Evolutionary conservation across 345 rosid species (phyloP).

Genomic region (Gossypium anomalum): DNA sequence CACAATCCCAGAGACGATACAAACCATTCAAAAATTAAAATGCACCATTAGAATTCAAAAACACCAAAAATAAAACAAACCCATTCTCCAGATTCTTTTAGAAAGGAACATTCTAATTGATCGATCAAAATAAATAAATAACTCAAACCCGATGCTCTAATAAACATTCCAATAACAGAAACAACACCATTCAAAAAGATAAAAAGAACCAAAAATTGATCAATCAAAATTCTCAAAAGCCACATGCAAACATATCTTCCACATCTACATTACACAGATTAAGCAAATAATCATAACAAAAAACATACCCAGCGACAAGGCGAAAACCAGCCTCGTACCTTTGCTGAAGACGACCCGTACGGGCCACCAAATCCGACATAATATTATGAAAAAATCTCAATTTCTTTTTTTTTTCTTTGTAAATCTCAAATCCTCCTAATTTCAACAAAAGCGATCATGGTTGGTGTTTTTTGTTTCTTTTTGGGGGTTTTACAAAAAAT

Average conservation of each 20-base stretch:
- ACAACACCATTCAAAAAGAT: not conserved
- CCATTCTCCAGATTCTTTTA: not conserved
- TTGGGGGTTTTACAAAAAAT: conserved; percentile 2
- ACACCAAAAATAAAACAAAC: not conserved
- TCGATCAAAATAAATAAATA: not conserved
- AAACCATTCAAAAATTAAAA: not conserved
- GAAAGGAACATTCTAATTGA: not conserved
- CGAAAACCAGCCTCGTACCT: conserved; percentile 88
- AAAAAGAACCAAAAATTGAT: not conserved
- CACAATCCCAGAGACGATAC: not conserved
- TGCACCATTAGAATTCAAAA: not conserved
- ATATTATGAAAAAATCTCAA: not conserved
- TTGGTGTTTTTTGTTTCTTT: not conserved
- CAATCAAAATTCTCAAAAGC: not conserved
- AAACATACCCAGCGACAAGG: conserved; percentile 87
- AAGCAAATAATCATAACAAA: not conserved
- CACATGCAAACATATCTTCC: not conserved
- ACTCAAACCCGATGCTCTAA: not conserved
- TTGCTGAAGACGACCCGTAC: conserved; percentile 98
- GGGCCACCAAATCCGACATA: conserved; percentile 94
- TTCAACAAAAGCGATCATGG: conserved; percentile 18
- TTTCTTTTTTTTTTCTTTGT: not conserved
- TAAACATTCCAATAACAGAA: not conserved
- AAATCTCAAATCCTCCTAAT: not conserved
- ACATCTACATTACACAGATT: not conserved